Percentiles rank a stretch among this genome's conserved stretches.
Conservation (phyloP, 768 basidiomycete genomes). For the Dentipellis sp. region DNA sequence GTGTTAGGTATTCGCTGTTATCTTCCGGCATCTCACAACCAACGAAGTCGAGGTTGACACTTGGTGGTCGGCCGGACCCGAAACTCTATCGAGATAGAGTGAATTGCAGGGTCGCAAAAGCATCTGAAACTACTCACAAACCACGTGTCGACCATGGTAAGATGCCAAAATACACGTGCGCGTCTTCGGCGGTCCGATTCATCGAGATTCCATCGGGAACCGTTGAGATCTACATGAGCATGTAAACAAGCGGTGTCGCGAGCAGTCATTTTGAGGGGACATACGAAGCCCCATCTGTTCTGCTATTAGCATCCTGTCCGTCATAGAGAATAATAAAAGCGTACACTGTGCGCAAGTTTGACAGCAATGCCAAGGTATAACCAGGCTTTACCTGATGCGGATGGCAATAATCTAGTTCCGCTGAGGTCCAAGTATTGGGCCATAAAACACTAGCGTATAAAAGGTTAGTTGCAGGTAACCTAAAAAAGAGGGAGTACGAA, state of each 20-base stretch:
- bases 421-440: conserved; percentile 45
- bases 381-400: conserved; percentile 42
- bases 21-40: conserved; percentile 18
- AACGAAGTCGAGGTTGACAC: conserved; percentile 13
- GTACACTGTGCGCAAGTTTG: conserved; percentile 50
- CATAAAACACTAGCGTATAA: conserved; percentile 21
- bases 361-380: conserved; percentile 49
- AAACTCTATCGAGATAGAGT: conserved; percentile 15
- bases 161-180: conserved; percentile 54
- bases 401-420: conserved; percentile 34
- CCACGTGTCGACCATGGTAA: conserved; percentile 57
- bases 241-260: no score
- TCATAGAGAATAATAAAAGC: conserved; percentile 12
- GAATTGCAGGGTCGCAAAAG: not conserved
- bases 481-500: conserved; percentile 20
- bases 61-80: conserved; percentile 19
- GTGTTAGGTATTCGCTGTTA: conserved; percentile 3
- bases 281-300: conserved; percentile 46
- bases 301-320: not conserved
- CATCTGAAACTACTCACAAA: conserved; percentile 27
- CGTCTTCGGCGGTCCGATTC: conserved; percentile 37
- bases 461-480: conserved; percentile 12
- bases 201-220: conserved; percentile 49
- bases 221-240: conserved; percentile 42
- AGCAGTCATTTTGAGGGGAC: not conserved